Conservation (phyloP, 176 grass and related monocot genomes). For the Guadua angustifolia region DNA sequence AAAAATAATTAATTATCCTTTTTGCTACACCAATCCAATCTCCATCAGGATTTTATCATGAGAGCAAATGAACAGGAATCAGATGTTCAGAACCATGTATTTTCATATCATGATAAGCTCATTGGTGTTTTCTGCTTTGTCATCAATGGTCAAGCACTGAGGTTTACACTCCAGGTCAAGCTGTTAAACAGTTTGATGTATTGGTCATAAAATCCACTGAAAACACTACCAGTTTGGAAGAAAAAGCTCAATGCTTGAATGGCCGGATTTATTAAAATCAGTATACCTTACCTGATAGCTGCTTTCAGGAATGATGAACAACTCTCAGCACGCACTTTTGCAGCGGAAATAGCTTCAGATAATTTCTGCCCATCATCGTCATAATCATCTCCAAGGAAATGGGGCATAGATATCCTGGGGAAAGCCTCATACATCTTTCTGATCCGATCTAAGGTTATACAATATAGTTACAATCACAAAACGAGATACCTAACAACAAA, state of each 20-base stretch:
- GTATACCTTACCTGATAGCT: slow-evolving; percentile 73
- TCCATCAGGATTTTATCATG: background rate
- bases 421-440: slow-evolving; percentile 85
- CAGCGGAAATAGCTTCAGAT: slow-evolving; percentile 84
- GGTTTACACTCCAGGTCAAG: slow-evolving; percentile 21
- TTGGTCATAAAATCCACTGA: background rate
- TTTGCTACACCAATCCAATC: background rate
- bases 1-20: background rate
- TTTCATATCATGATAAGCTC: slow-evolving; percentile 14
- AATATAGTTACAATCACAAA: slow-evolving; percentile 57
- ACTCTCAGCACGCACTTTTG: slow-evolving; percentile 83
- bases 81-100: slow-evolving; percentile 35
- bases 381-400: slow-evolving; percentile 71
- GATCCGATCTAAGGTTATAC: slow-evolving; percentile 67
- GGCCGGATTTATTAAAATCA: slow-evolving; percentile 33
- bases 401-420: slow-evolving; percentile 81
- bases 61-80: slow-evolving; percentile 25
- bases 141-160: slow-evolving; percentile 26
- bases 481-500: slow-evolving; percentile 27
- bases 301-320: slow-evolving; percentile 89
- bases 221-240: slow-evolving; percentile 24
- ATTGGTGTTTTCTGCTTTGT: slow-evolving; percentile 24
- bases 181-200: slow-evolving; percentile 12
- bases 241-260: slow-evolving; percentile 24
- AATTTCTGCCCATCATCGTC: slow-evolving; percentile 85